Percentiles rank a stretch among this genome's conserved stretches.
Evolutionary conservation across 257 asterid genomes (phyloP).

Genomic region (Scutellaria galericulata): DNA sequence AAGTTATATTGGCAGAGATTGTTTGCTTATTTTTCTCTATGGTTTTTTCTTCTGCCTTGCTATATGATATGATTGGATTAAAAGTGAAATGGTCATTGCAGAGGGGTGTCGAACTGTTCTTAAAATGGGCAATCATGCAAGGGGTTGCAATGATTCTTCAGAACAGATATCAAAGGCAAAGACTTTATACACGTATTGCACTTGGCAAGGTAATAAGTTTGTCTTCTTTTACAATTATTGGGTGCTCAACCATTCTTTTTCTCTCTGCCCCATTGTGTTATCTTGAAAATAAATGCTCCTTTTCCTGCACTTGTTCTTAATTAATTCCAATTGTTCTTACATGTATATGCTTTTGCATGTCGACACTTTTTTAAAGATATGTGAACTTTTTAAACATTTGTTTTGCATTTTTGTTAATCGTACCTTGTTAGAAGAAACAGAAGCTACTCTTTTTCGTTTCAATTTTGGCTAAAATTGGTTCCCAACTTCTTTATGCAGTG

Average conservation of each 20-base stretch:
- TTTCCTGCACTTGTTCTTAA: neutral
- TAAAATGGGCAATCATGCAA: conserved; percentile 94
- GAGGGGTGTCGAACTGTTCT: conserved; percentile 74
- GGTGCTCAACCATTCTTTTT: conserved; percentile 17
- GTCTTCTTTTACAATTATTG: conserved; percentile 11
- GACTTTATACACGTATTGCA: conserved; percentile 95
- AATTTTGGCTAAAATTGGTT: conserved; percentile 24
- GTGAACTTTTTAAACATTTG: conserved; percentile 21
- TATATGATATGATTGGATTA: conserved; percentile 31
- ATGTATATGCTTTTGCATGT: conserved; percentile 16
- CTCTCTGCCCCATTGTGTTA: neutral
- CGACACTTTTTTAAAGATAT: conserved; percentile 18
- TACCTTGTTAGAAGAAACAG: neutral
- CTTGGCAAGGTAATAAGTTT: conserved; percentile 82
- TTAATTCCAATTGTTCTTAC: neutral
- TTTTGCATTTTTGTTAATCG: neutral
- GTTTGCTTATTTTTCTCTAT: conserved; percentile 12
- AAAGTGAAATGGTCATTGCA: conserved; percentile 45
- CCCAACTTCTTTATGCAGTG: conserved; percentile 9
- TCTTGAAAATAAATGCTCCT: neutral
- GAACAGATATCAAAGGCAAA: conserved; percentile 87
- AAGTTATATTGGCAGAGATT: conserved; percentile 1
- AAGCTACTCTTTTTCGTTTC: neutral
- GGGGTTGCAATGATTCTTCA: conserved; percentile 93
- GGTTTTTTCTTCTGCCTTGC: conserved; percentile 12